Conservation (phyloP, 1,284 basidiomycete genomes). For the Taiwanofungus camphoratus region DNA sequence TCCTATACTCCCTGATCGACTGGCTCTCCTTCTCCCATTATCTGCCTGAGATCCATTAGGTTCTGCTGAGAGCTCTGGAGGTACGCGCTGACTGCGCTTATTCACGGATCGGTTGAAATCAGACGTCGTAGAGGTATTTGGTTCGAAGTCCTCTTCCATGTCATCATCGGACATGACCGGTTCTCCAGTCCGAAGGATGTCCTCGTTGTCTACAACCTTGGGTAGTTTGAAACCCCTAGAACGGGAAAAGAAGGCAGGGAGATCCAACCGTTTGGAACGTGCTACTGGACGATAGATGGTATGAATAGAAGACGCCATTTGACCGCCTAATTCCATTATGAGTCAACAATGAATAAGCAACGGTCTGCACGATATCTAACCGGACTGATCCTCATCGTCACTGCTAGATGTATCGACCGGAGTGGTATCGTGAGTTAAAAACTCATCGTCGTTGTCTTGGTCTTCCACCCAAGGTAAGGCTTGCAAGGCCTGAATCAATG, state of each 20-base stretch:
- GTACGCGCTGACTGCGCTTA: conserved; percentile 1
- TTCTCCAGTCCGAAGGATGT: conserved; percentile 23
- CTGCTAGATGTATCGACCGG: conserved; percentile 48
- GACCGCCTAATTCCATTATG: conserved; percentile 27
- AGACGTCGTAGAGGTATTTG: conserved; percentile 35
- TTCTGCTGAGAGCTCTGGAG: conserved; percentile 13
- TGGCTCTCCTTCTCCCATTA: not conserved
- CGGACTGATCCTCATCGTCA: conserved; percentile 51
- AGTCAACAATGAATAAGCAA: not conserved
- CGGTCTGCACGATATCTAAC: conserved; percentile 24
- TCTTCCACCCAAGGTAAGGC: conserved; percentile 71
- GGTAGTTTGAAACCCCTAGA: conserved; percentile 18
- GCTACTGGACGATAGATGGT: conserved; percentile 80
- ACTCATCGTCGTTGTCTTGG: conserved; percentile 62
- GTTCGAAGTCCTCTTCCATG: conserved; percentile 53
- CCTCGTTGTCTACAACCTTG: conserved; percentile 24
- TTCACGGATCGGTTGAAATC: conserved; percentile 12
- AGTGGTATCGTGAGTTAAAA: conserved; percentile 36
- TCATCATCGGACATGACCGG: conserved; percentile 42
- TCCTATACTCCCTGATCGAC: conserved; percentile 50
- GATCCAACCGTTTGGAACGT: conserved; percentile 46
- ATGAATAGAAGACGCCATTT: conserved; percentile 78
- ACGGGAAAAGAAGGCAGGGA: conserved; percentile 20
- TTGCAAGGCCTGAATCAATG: conserved; percentile 79
- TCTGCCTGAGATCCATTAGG: conserved; percentile 9